phyloP scores from a whole-genome alignment of 805 yeast genomes.

The Candida gorgasii region DNA sequence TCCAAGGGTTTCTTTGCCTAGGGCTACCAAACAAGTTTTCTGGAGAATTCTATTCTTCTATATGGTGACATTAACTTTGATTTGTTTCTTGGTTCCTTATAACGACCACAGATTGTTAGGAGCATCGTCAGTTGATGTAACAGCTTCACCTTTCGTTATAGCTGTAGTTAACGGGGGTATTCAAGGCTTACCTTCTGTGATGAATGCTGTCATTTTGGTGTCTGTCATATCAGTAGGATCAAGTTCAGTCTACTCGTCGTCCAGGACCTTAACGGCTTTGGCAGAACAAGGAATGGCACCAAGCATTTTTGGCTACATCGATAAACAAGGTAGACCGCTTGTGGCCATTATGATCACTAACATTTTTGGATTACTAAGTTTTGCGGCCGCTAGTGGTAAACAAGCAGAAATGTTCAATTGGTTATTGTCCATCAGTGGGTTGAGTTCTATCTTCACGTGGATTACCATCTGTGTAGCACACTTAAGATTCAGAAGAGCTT shows the following conservation, averaged over 20 bases:
- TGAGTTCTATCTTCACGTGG: constrained; percentile 45
- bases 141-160: constrained; percentile 75
- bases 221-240: constrained; percentile 75
- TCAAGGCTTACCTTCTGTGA: constrained; percentile 62
- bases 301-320: constrained; percentile 62
- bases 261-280: constrained; percentile 67
- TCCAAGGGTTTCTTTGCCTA: constrained; percentile 67
- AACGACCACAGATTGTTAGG: constrained; percentile 45
- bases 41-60: constrained; percentile 79
- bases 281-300: constrained; percentile 70
- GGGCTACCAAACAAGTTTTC: constrained; percentile 78
- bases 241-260: constrained; percentile 68
- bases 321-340: constrained; percentile 76
- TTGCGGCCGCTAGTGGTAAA: constrained; percentile 45
- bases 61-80: constrained; percentile 52
- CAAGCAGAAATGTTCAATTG: constrained; percentile 43
- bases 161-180: constrained; percentile 70
- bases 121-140: constrained; percentile 52
- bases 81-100: constrained; percentile 74
- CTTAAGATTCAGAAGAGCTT: constrained; percentile 40
- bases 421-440: constrained; percentile 43
- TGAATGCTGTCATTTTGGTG: constrained; percentile 70
- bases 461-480: constrained; percentile 40
- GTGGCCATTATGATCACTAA: constrained; percentile 61
- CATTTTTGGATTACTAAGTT: constrained; percentile 57